Evolutionary conservation across 1,284 basidiomycete genomes (phyloP), one percentile per base, ranked within the genome.

Genomic region (Trichosporon coremiiforme): DNA sequence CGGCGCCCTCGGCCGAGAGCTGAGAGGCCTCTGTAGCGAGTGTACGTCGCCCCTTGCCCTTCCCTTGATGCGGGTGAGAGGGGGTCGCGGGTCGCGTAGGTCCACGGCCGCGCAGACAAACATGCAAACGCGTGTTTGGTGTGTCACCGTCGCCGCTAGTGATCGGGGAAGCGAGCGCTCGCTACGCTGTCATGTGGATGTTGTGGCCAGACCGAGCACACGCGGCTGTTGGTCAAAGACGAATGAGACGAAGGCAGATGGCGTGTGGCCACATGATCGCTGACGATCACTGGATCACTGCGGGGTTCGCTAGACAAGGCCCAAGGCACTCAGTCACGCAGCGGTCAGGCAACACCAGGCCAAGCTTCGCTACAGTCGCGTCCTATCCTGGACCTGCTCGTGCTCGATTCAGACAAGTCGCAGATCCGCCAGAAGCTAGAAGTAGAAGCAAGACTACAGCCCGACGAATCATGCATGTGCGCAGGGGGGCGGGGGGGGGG

Each of bases 261-360:
- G 50, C 22, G 50, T 17, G 50, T n/a, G 50, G 50, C 50, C 50
- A 53, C 50, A 53, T 53, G 50, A 53, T 53, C 50, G 17, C 50
- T 7, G 50, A 25, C 25, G 25, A 53, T 53, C 50, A 25, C 50
- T 35, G 25, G 25, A n/a, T 20, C 20, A 22, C 47, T 17, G n/a
- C 6, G 17, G 9, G 20, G 4, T 50, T 50, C 47, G 47, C 47
- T 50, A 6, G 47, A 50, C 47, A 50, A 53, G 50, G 22, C 41
- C 41, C 41, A 8, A n/a, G 15, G 41, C 41, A 45, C 17, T 25
- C 25, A 25, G 25, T 25, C 25, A 25, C 25, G 25, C 25, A 25
- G 25, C 25, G 25, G 25, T 25, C 25, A 25, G 25, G 25, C 25
- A 25, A 25, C 3, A 25, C 25, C 25, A 25, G 25, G 15, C 5